Evolutionary conservation across 2,329 filamentous ascomycete species (phyloP), one percentile per base, ranked within the genome.

Genomic region (Penicillium rolfsii): DNA sequence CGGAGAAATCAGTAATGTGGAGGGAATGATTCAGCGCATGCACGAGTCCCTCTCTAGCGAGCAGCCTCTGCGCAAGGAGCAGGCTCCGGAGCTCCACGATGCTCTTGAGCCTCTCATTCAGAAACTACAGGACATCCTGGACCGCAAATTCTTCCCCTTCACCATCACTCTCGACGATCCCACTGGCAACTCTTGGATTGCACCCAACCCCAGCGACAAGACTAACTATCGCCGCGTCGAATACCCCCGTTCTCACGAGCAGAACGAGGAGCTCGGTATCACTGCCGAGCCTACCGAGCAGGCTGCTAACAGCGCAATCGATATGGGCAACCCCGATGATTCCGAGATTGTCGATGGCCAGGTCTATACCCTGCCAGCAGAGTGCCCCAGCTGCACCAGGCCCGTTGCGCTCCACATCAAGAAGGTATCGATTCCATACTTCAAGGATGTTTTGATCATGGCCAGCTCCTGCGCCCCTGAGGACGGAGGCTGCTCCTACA

Each of bases 341-440:
- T 89, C 91, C 33, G 90, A 96, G n/a, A 95, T 98, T 70, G 84
- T 95, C 52, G 91, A 96, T 65, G 90, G 96, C 75, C 90, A 97
- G 76, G 90, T 97, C 30, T 98, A 98, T 81, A 89, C 88, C 61
- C 95, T 99, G 80, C 94, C 94, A 2, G 89, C 93, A 6, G 91
- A 88, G 60, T 99, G 95, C 77, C 95, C 95, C 0, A 94, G 91
- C 63, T 99, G 95, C 82, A 88, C 89, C 72, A 91, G 91, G 77
- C 81, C 87, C 4, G 97, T 93, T 79, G 87, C 88, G 4, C 96
- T 96, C 9, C 93, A 97, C 24, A 59, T 63, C 33, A 97, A 97
- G 82, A 96, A 97, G 89, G 92, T 98, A 59, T 92, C 96, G 71
- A 97, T 99, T 64, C 95, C 95, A 0, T 90, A 97, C 80, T 99